Conservation (phyloP, 139 green algal species). For the Yamagishiella unicocca region DNA sequence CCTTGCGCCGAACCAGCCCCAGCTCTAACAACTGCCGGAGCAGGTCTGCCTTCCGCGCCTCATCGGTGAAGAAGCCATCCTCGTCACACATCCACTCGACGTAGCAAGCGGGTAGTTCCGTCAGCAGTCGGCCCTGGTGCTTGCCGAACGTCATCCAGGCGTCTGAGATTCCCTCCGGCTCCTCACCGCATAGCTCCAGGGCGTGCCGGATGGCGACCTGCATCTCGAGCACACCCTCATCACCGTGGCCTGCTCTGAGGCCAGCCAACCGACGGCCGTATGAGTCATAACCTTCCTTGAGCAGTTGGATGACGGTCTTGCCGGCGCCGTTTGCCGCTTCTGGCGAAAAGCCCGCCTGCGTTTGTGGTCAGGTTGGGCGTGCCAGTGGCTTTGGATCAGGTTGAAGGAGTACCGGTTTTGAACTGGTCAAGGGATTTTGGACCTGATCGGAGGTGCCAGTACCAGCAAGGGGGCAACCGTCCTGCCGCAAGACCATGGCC, state of each 20-base stretch:
- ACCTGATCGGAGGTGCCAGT: no score
- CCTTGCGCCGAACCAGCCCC: not conserved
- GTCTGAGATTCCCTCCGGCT: not conserved
- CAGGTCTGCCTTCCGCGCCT: not conserved
- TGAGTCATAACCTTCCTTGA: not conserved
- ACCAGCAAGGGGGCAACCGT: no score
- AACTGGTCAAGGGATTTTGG: no score
- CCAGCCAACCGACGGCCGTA: not conserved
- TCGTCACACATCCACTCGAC: slow-evolving; percentile 15
- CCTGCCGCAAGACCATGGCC: no score
- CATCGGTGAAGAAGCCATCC: not conserved
- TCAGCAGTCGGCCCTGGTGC: not conserved
- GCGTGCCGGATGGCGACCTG: not conserved
- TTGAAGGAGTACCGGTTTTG: no score
- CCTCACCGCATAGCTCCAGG: slow-evolving; percentile 3
- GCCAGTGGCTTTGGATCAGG: no score
- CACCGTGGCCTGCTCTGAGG: not conserved
- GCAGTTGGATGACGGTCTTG: not conserved
- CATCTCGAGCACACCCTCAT: not conserved
- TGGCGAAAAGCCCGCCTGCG: not conserved
- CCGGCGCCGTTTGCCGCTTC: not conserved
- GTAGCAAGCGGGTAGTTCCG: not conserved
- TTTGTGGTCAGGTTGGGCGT: no score
- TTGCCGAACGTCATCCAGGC: not conserved
- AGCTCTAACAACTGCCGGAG: not conserved